Evolutionary conservation across 108 stramenopile genomes (phyloP).

Genomic region (Cylindrotheca closterium): DNA sequence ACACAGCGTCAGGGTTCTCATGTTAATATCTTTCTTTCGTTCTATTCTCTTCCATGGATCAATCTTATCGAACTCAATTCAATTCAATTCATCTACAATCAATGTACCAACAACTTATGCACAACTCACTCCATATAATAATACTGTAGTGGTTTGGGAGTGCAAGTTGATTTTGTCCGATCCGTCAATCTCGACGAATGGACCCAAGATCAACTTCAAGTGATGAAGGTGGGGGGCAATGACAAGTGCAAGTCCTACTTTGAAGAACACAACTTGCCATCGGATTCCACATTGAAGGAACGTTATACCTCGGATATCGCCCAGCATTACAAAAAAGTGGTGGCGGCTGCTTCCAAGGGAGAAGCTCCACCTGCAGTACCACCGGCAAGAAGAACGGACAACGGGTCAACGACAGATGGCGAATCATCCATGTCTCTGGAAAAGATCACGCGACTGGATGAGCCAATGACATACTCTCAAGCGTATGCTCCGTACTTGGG

Average conservation of each 20-base stretch:
- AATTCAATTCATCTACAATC: too few species aligned
- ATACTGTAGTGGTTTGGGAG: conserved; percentile 43
- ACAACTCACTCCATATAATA: too few species aligned
- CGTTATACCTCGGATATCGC: not conserved
- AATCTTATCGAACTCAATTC: too few species aligned
- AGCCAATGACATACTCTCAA: not conserved
- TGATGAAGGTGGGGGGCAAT: conserved; percentile 45
- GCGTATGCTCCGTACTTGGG: not conserved
- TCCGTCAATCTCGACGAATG: conserved; percentile 42
- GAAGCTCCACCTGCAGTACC: not conserved
- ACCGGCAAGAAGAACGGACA: not conserved
- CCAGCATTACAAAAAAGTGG: not conserved
- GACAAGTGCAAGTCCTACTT: conserved; percentile 26
- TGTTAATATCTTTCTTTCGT: too few species aligned
- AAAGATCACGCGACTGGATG: not conserved
- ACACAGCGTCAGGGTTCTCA: too few species aligned
- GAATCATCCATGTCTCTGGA: not conserved
- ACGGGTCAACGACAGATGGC: not conserved
- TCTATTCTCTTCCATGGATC: too few species aligned
- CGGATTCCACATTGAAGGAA: not conserved
- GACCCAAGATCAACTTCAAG: conserved; percentile 27
- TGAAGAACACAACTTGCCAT: not conserved
- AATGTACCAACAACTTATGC: too few species aligned
- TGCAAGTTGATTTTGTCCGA: conserved; percentile 43
- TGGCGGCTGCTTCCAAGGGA: not conserved